A percentile compares a stretch with the other conserved stretches of the same genome.
Evolutionary conservation across 2,329 filamentous ascomycete species (phyloP).

Genomic region (Diaporthe vaccinii): DNA sequence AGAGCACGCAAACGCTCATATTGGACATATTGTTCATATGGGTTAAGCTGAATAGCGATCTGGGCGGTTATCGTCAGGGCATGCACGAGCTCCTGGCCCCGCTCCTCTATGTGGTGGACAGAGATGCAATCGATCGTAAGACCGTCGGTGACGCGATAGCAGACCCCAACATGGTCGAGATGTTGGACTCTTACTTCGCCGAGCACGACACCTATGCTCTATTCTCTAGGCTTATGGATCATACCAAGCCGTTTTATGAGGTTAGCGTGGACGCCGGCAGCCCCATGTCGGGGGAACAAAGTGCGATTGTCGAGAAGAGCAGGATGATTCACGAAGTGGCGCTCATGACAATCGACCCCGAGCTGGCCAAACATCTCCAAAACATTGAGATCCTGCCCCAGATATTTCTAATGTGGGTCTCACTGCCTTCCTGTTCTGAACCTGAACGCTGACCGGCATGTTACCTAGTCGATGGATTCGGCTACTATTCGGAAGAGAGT

Average conservation of each 20-base stretch:
- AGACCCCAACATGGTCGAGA: constrained; percentile 71
- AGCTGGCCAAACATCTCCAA: constrained; percentile 83
- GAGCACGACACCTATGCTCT: constrained; percentile 93
- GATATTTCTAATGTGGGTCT: constrained; percentile 88
- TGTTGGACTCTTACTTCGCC: constrained; percentile 79
- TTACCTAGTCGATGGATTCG: constrained; percentile 91
- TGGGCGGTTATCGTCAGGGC: constrained; percentile 94
- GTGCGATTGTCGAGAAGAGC: constrained; percentile 86
- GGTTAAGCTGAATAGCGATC: constrained; percentile 89
- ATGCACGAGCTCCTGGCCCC: constrained; percentile 98
- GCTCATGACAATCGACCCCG: constrained; percentile 83
- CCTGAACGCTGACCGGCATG: background rate
- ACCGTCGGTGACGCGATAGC: constrained; percentile 51
- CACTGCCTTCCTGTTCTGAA: constrained; percentile 30
- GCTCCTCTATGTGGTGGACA: constrained; percentile 85
- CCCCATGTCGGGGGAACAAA: constrained; percentile 55
- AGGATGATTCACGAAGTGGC: constrained; percentile 88
- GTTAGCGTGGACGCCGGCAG: constrained; percentile 58
- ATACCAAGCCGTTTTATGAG: constrained; percentile 89
- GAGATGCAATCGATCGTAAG: constrained; percentile 78
- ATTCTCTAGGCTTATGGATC: constrained; percentile 90
- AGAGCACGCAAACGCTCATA: constrained; percentile 82
- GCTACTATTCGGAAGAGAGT: constrained; percentile 92
- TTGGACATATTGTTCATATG: constrained; percentile 94
- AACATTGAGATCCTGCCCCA: constrained; percentile 93